A percentile compares a stretch with the other conserved stretches of the same genome.
These are phyloP conservation scores for Trametes gibbosa DNA, from an alignment of 768 basidiomycete genomes.

Conservation along the genomic window DNA sequence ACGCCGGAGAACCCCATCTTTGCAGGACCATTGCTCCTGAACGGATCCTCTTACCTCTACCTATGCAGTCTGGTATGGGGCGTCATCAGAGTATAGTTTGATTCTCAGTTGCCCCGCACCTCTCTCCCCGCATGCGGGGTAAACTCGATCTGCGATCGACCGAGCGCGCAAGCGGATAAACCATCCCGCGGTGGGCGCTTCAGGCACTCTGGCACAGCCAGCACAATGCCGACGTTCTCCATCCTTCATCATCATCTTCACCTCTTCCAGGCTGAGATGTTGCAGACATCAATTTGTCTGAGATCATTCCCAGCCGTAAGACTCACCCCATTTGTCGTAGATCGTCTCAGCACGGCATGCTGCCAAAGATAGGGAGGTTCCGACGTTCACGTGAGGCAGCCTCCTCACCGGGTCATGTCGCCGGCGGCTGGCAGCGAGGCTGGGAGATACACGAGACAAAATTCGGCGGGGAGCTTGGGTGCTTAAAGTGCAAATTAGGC, in stretches of 20 bases:
- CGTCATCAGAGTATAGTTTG: too few species aligned
- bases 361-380: background rate
- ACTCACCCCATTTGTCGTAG: background rate
- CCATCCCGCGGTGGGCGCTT: too few species aligned
- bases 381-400: conserved; percentile 6
- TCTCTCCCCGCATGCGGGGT: background rate
- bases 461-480: background rate
- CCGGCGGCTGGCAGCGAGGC: background rate
- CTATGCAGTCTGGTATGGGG: too few species aligned
- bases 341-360: background rate
- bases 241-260: background rate
- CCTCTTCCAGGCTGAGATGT: background rate
- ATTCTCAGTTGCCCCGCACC: too few species aligned
- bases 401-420: conserved; percentile 1
- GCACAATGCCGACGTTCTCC: background rate
- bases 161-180: too few species aligned
- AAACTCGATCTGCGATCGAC: background rate
- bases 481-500: background rate
- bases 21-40: too few species aligned
- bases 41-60: too few species aligned
- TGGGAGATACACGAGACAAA: background rate
- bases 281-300: too few species aligned
- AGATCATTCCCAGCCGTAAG: too few species aligned
- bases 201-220: background rate
- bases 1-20: too few species aligned